phyloP scores from a whole-genome alignment of 345 rosid genomes.

The Anastatica hierochuntica region DNA sequence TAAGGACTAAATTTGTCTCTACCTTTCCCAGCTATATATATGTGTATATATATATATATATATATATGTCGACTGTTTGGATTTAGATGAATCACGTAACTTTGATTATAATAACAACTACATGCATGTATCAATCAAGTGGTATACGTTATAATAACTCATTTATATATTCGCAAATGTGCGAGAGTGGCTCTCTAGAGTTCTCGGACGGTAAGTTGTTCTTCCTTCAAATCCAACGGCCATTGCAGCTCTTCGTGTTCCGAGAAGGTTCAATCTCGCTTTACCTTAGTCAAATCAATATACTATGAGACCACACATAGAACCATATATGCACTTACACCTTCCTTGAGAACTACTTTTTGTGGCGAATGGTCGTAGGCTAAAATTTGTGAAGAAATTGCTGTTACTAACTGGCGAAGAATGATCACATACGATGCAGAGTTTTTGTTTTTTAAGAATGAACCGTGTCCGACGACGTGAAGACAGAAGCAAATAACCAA shows the following conservation, averaged over 20 bases:
- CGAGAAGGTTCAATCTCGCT: neutral
- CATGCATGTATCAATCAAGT: neutral
- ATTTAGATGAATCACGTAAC: neutral
- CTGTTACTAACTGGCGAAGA: neutral
- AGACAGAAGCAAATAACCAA: no score
- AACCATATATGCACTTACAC: no score
- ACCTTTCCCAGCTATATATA: neutral
- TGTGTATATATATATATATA: neutral
- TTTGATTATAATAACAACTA: neutral
- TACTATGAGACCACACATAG: no score
- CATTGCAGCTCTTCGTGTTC: constrained; percentile 21
- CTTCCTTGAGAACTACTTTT: no score
- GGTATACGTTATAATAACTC: neutral
- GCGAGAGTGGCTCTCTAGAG: constrained; percentile 7
- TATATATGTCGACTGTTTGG: neutral
- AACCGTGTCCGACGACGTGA: neutral
- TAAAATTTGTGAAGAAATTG: no score
- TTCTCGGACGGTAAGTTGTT: constrained; percentile 17
- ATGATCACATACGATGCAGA: no score
- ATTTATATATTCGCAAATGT: neutral
- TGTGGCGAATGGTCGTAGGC: no score
- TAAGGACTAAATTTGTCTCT: no score
- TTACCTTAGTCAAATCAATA: neutral
- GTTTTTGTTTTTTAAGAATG: no score
- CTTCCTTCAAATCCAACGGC: constrained; percentile 18